Percentiles rank a stretch among this genome's conserved stretches.
Conservation (phyloP, 805 yeast species). For the Metschnikowia reukaufii region DNA sequence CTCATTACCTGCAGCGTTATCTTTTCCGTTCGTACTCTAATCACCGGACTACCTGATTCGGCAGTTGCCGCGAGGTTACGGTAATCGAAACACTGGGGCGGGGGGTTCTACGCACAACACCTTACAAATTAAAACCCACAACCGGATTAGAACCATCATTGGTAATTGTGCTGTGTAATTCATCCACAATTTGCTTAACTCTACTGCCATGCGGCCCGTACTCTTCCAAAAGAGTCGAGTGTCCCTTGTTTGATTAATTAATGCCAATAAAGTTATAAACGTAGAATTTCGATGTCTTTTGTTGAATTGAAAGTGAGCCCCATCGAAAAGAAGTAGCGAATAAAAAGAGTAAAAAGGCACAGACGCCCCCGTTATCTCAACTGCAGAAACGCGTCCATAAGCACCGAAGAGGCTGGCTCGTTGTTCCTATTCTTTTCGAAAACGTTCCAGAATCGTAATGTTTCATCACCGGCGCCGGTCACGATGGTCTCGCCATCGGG, state of each 20-base stretch:
- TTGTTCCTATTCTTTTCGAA: slow-evolving; percentile 73
- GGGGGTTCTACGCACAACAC: no score
- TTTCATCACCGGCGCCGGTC: slow-evolving; percentile 98
- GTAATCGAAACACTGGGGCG: not conserved
- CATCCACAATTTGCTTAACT: no score
- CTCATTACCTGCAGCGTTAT: not conserved
- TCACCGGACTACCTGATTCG: not conserved
- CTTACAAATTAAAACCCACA: no score
- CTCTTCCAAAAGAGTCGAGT: not conserved
- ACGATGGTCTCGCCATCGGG: slow-evolving; percentile 97
- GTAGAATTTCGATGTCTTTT: not conserved
- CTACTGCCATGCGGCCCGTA: no score
- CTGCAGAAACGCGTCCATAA: slow-evolving; percentile 74
- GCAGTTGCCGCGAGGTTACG: not conserved
- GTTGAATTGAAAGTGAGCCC: not conserved
- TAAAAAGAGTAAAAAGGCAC: no score
- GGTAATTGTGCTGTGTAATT: no score
- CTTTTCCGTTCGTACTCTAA: not conserved
- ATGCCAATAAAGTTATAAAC: not conserved
- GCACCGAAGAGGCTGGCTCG: slow-evolving; percentile 58
- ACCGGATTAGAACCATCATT: no score
- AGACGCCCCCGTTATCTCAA: slow-evolving; percentile 51
- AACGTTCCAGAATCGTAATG: slow-evolving; percentile 92
- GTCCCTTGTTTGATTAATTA: not conserved
- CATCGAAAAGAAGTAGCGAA: not conserved